These are phyloP conservation scores for Fusarium pseudograminearum DNA, from an alignment of 2,329 filamentous ascomycete genomes.

Conservation along the genomic window DNA sequence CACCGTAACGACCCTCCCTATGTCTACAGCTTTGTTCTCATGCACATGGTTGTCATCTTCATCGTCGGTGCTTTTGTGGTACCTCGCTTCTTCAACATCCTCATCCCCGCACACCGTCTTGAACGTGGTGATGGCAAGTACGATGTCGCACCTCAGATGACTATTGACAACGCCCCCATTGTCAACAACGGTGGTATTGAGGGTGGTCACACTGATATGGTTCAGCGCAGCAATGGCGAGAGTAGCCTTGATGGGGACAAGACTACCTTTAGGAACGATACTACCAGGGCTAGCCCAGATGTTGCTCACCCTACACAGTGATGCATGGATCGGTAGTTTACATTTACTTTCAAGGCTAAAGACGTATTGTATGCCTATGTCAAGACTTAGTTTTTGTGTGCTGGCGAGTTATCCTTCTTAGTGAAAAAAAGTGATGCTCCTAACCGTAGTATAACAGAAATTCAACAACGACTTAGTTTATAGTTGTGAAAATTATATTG, in stretches of 20 bases:
- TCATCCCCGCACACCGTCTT: constrained; percentile 29
- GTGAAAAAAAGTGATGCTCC: no score
- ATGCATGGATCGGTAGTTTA: accelerated
- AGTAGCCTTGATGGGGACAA: constrained; percentile 24
- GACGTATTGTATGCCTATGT: not conserved
- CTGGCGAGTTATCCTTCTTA: no score
- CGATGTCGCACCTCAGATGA: constrained; percentile 36
- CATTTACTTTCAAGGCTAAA: accelerated
- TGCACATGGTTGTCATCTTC: constrained; percentile 37
- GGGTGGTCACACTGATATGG: not conserved
- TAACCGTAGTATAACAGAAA: no score
- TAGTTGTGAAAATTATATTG: not conserved
- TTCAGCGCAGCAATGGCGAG: constrained; percentile 7
- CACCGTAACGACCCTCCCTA: constrained; percentile 32
- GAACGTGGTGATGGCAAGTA: constrained; percentile 36
- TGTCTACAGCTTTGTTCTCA: constrained; percentile 40
- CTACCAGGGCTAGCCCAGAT: not conserved
- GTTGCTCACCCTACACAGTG: not conserved
- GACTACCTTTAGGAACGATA: not conserved
- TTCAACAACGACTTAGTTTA: accelerated
- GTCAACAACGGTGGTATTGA: constrained; percentile 26
- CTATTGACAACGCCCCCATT: constrained; percentile 20
- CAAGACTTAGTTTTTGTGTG: no score
- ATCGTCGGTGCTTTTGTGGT: constrained; percentile 34
- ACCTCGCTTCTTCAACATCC: constrained; percentile 32